A percentile compares a stretch with the other conserved stretches of the same genome.
phyloP scores from a whole-genome alignment of 1,139 yeast species.

The Eremothecium sinecaudum region DNA sequence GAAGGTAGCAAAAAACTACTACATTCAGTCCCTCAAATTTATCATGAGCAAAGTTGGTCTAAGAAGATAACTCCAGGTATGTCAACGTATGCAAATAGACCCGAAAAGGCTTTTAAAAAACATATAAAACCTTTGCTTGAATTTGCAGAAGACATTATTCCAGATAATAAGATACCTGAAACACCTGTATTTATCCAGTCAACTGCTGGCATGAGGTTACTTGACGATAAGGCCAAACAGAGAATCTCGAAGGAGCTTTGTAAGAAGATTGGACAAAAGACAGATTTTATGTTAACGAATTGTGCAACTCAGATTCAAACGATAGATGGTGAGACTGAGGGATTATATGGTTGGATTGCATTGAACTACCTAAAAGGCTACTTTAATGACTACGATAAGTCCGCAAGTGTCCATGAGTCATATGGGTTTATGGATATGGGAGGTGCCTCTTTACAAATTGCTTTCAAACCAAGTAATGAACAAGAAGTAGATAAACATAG shows the following conservation, averaged over 20 bases:
- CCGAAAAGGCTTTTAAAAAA: slow-evolving; percentile 46
- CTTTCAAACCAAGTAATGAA: slow-evolving; percentile 56
- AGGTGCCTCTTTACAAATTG: slow-evolving; percentile 77
- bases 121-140: slow-evolving; percentile 49
- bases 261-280: slow-evolving; percentile 37
- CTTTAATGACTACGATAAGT: slow-evolving; percentile 38
- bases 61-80: slow-evolving; percentile 61
- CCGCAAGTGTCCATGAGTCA: slow-evolving; percentile 37
- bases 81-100: slow-evolving; percentile 45
- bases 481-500: slow-evolving; percentile 47
- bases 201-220: slow-evolving; percentile 74
- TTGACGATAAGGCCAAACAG: slow-evolving; percentile 41
- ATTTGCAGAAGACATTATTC: slow-evolving; percentile 53
- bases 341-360: slow-evolving; percentile 73
- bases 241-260: slow-evolving; percentile 47
- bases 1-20: slow-evolving; percentile 27
- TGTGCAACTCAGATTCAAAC: slow-evolving; percentile 58
- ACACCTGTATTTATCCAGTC: slow-evolving; percentile 70
- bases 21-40: slow-evolving; percentile 52
- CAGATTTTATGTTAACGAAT: slow-evolving; percentile 42
- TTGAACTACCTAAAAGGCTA: slow-evolving; percentile 57
- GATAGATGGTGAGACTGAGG: slow-evolving; percentile 76
- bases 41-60: slow-evolving; percentile 52
- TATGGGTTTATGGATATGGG: slow-evolving; percentile 88
- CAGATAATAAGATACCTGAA: slow-evolving; percentile 40